Conservation (phyloP, 495 filamentous ascomycete species). For the Chlorociboria aeruginascens region DNA sequence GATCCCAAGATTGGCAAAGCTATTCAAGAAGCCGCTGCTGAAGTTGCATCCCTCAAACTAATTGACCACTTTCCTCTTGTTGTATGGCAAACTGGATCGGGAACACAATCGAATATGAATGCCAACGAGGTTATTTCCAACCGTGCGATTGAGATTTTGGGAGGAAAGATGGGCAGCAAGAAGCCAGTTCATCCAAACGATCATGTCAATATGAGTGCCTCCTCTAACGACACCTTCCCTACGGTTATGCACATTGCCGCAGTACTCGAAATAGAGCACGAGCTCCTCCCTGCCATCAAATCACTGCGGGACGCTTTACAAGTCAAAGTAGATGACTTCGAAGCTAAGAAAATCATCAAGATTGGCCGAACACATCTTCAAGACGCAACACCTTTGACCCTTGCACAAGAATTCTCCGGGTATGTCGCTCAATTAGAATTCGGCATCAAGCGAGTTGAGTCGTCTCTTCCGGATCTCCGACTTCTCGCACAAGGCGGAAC, state of each 20-base stretch:
- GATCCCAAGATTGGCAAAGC: slow-evolving; percentile 88
- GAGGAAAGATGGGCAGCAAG: slow-evolving; percentile 87
- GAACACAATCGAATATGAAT: slow-evolving; percentile 99
- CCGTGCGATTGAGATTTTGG: slow-evolving; percentile 95
- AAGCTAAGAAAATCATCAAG: slow-evolving; percentile 82
- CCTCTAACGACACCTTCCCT: slow-evolving; percentile 98
- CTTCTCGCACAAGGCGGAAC: slow-evolving; percentile 89
- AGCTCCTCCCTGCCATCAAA: slow-evolving; percentile 71
- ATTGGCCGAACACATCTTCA: slow-evolving; percentile 97
- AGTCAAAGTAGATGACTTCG: slow-evolving; percentile 80
- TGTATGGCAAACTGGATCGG: slow-evolving; percentile 98
- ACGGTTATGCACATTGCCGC: slow-evolving; percentile 99
- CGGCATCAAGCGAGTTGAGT: slow-evolving; percentile 79
- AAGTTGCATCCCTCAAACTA: slow-evolving; percentile 89
- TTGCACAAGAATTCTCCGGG: slow-evolving; percentile 96
- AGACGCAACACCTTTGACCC: slow-evolving; percentile 90
- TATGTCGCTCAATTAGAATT: slow-evolving; percentile 90
- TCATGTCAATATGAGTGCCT: slow-evolving; percentile 98
- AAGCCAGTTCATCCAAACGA: slow-evolving; percentile 99
- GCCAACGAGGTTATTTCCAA: slow-evolving; percentile 99
- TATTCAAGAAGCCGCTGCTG: slow-evolving; percentile 85
- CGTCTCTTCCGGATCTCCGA: slow-evolving; percentile 69
- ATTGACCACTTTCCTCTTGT: slow-evolving; percentile 95
- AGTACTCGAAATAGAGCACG: slow-evolving; percentile 80
- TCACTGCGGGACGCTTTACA: slow-evolving; percentile 73